phyloP scores from a whole-genome alignment of 768 basidiomycete species.

The Collybia nuda region DNA sequence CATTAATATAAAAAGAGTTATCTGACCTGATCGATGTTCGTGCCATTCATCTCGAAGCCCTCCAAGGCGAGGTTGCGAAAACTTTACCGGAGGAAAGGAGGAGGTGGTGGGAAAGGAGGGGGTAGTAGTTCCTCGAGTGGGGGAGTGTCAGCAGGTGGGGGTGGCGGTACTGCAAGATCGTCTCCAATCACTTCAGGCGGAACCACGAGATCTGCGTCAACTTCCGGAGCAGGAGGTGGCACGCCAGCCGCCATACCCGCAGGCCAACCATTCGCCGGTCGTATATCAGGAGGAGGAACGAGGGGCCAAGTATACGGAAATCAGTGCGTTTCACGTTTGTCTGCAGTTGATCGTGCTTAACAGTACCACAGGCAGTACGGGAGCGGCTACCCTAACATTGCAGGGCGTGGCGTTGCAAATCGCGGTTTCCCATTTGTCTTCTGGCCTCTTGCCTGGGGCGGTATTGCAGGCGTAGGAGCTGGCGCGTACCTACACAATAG shows the following conservation, averaged over 20 bases:
- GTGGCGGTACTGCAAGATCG: conserved; percentile 5
- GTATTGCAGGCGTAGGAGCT: conserved; percentile 16
- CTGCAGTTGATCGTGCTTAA: too few relatives aligned
- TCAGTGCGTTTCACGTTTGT: conserved; percentile 23
- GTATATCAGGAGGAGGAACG: conserved; percentile 45
- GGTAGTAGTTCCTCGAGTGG: too few relatives aligned
- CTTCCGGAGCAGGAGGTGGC: conserved; percentile 21
- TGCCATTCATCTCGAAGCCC: conserved; percentile 24
- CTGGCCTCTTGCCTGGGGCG: conserved; percentile 56
- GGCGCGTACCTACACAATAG: conserved; percentile 22
- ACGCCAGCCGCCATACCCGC: conserved; percentile 29
- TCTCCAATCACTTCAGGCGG: conserved; percentile 11
- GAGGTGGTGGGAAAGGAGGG: conserved; percentile 26
- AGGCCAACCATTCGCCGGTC: conserved; percentile 37
- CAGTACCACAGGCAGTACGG: conserved; percentile 41
- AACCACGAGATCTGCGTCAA: conserved; percentile 11
- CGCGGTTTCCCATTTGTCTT: conserved; percentile 54
- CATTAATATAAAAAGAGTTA: too few relatives aligned
- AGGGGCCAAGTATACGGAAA: conserved; percentile 38
- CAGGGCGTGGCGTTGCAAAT: conserved; percentile 37
- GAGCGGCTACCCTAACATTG: conserved; percentile 51
- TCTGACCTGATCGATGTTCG: conserved; percentile 18
- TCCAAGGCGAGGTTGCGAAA: conserved; percentile 2
- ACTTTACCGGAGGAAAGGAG: conserved; percentile 26
- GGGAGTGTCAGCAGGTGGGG: conserved; percentile 14